Conservation (phyloP, 306 rosid genomes). For the Sphenostylis stenocarpa region DNA sequence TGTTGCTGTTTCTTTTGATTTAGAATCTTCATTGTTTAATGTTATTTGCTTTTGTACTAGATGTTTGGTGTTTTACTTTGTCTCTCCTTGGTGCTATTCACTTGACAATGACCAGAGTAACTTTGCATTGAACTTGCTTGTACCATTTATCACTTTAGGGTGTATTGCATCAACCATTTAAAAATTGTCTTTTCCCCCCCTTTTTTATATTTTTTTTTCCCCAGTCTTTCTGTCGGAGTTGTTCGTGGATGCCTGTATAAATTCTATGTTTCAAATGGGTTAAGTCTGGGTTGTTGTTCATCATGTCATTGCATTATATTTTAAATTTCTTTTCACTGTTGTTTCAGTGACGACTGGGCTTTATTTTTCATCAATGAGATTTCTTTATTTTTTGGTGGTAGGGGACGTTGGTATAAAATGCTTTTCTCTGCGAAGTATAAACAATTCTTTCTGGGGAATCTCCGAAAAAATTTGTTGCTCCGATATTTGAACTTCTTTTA, state of each 20-base stretch:
- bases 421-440: conserved; percentile 15
- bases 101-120: not conserved
- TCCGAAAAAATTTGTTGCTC: not conserved
- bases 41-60: not conserved
- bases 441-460: not conserved
- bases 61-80: not conserved
- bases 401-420: not conserved
- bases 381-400: not conserved
- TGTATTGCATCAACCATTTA: not conserved
- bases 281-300: not conserved
- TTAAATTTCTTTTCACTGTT: not conserved
- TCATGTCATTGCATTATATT: not conserved
- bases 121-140: not conserved
- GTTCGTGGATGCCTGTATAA: not conserved
- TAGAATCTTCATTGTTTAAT: not conserved
- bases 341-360: not conserved
- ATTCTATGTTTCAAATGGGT: not conserved
- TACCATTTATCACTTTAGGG: not conserved
- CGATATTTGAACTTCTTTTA: not conserved
- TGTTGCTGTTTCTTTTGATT: not conserved
- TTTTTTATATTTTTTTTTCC: not conserved
- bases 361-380: not conserved
- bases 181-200: not conserved
- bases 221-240: not conserved
- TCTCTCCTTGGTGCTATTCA: not conserved